Conservation (phyloP, 441 rosid species). For the Populus hybrid region DNA sequence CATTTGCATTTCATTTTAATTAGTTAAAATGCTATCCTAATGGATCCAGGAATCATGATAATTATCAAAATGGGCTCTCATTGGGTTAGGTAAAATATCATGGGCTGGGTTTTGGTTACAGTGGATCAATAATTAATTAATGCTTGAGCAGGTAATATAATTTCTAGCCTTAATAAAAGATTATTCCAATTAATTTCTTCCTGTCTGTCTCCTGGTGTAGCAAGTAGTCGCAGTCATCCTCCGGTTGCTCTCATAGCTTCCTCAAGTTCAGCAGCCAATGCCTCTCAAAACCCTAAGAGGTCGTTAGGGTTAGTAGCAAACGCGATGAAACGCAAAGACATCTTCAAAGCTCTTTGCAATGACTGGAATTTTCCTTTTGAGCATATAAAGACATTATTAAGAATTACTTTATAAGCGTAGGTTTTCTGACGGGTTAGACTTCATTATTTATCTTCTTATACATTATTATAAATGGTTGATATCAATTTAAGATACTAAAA, state of each 20-base stretch:
- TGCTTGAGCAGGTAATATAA: not conserved
- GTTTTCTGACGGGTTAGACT: no score
- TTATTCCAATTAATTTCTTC: not conserved
- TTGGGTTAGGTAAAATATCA: not conserved
- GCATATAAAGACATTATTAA: constrained; percentile 67
- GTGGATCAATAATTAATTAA: not conserved
- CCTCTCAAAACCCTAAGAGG: constrained; percentile 37
- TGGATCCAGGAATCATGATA: no score
- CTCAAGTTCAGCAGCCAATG: constrained; percentile 32
- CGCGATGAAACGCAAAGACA: constrained; percentile 50
- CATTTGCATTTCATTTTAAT: no score
- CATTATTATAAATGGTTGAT: no score
- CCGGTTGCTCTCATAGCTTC: constrained; percentile 26
- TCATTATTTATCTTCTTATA: no score
- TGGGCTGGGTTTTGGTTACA: not conserved
- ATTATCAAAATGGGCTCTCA: not conserved
- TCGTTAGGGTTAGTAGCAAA: constrained; percentile 44
- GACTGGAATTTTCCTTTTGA: constrained; percentile 71
- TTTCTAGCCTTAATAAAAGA: not conserved
- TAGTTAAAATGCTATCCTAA: no score
- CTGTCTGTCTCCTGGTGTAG: not conserved
- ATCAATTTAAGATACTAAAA: rapidly evolving
- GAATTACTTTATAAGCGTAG: constrained; percentile 36
- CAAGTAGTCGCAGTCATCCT: constrained; percentile 4
- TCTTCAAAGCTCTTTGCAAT: constrained; percentile 69